phyloP scores from a whole-genome alignment of 495 filamentous ascomycete species.

The Cetradonia linearis region DNA sequence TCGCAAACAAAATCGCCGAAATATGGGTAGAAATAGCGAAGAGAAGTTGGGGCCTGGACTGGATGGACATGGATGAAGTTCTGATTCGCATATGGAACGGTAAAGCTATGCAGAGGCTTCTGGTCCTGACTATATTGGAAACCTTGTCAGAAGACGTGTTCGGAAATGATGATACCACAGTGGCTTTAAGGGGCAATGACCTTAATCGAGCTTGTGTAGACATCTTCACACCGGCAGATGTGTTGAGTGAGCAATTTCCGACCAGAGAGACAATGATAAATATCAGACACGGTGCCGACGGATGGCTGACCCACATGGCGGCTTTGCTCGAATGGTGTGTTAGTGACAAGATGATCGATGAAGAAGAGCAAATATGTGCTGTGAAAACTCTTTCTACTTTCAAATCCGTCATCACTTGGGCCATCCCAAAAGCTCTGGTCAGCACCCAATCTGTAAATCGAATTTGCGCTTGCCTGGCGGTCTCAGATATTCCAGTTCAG shows the following conservation, averaged over 20 bases:
- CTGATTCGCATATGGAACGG: slow-evolving; percentile 76
- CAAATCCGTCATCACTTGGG: slow-evolving; percentile 70
- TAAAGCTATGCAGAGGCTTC: slow-evolving; percentile 59
- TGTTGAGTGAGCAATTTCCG: slow-evolving; percentile 65
- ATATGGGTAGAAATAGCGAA: slow-evolving; percentile 93
- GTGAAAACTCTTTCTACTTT: slow-evolving; percentile 66
- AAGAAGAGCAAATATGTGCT: slow-evolving; percentile 51
- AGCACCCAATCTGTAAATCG: slow-evolving; percentile 57
- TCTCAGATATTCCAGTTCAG: slow-evolving; percentile 61
- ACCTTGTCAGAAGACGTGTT: slow-evolving; percentile 94
- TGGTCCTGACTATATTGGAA: slow-evolving; percentile 77
- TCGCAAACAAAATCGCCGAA: slow-evolving; percentile 91
- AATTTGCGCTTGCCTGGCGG: slow-evolving; percentile 65
- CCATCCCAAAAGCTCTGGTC: slow-evolving; percentile 68
- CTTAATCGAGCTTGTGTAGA: slow-evolving; percentile 84
- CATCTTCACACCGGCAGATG: slow-evolving; percentile 70
- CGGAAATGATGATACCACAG: slow-evolving; percentile 75
- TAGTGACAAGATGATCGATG: slow-evolving; percentile 50
- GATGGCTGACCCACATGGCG: slow-evolving; percentile 74
- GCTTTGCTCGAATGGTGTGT: slow-evolving; percentile 65
- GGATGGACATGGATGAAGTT: slow-evolving; percentile 86
- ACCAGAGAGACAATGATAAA: slow-evolving; percentile 51
- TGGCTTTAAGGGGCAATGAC: slow-evolving; percentile 67
- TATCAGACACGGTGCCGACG: slow-evolving; percentile 65
- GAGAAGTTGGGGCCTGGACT: slow-evolving; percentile 79